phyloP scores from a whole-genome alignment of 108 stramenopile species.

The Skeletonema tropicum region DNA sequence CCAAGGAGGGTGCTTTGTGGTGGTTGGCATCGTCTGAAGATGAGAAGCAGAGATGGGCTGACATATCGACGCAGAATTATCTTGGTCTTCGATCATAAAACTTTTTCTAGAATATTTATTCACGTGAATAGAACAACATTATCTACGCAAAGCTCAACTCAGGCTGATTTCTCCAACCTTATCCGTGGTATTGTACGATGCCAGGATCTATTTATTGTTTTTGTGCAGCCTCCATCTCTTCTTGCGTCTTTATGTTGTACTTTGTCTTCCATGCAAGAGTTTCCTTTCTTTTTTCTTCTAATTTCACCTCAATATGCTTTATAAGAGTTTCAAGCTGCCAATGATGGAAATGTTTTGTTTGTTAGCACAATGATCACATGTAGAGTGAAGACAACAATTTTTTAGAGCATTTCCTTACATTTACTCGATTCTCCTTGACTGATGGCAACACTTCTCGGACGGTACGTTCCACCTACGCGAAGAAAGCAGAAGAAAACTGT shows the following conservation, averaged over 20 bases:
- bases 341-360: not conserved
- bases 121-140: not conserved
- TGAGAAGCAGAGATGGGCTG: not conserved
- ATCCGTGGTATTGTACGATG: not conserved
- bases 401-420: conserved; percentile 55
- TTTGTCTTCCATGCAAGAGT: conserved; percentile 77
- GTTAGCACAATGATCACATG: conserved; percentile 10
- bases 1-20: not conserved
- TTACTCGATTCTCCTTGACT: conserved; percentile 77
- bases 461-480: conserved; percentile 81
- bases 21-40: not conserved
- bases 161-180: not conserved
- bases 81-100: not conserved
- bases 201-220: conserved; percentile 22
- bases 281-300: conserved; percentile 73
- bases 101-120: not conserved
- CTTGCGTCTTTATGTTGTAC: conserved; percentile 67
- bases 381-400: conserved; percentile 4
- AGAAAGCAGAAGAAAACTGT: not conserved
- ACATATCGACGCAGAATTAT: not conserved
- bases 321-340: conserved; percentile 68
- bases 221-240: conserved; percentile 49
- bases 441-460: conserved; percentile 94
- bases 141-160: not conserved
- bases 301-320: conserved; percentile 58